A percentile compares a stretch with the other conserved stretches of the same genome.
Evolutionary conservation across 2,329 filamentous ascomycete species (phyloP).

Genomic region (Exutisphaerella laricina): DNA sequence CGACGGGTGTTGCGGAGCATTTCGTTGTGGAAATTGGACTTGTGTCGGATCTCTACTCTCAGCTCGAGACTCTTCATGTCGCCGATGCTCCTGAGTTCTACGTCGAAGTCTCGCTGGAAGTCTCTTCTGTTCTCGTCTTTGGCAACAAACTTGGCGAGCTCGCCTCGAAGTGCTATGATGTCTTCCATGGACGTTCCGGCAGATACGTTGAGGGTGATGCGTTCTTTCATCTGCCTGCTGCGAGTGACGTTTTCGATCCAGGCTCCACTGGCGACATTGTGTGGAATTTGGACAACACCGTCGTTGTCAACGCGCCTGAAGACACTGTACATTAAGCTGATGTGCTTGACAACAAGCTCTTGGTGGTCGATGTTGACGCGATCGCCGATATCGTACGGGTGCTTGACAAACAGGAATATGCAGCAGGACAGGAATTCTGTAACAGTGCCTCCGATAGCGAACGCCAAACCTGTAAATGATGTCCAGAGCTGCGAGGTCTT

Average conservation of each 20-base stretch:
- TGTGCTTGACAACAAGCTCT: conserved; percentile 30
- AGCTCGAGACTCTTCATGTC: conserved; percentile 32
- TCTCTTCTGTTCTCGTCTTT: conserved; percentile 34
- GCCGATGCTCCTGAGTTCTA: conserved; percentile 29
- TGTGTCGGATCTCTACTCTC: conserved; percentile 32
- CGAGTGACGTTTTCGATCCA: conserved; percentile 37
- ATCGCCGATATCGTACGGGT: conserved; percentile 66
- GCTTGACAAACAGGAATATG: conserved; percentile 96
- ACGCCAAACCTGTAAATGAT: conserved; percentile 52
- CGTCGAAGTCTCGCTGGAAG: conserved; percentile 31
- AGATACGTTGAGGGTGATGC: conserved; percentile 27
- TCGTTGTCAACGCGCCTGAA: conserved; percentile 31
- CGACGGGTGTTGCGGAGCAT: conserved; percentile 68
- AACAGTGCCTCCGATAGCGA: conserved; percentile 88
- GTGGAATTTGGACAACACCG: conserved; percentile 31
- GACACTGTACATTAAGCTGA: conserved; percentile 32
- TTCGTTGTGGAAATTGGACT: conserved; percentile 57
- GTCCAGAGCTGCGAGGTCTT: conserved; percentile 24
- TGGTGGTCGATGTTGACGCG: conserved; percentile 21
- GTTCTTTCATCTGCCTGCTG: conserved; percentile 35
- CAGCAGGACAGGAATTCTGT: conserved; percentile 95
- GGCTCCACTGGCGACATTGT: conserved; percentile 33
- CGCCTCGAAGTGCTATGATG: conserved; percentile 27
- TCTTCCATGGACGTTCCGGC: conserved; percentile 31
- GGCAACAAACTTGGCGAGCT: conserved; percentile 30